Percentiles rank a stretch among this genome's conserved stretches.
Conservation (phyloP, 1,284 basidiomycete genomes). For the Leccinum fuscescens region DNA sequence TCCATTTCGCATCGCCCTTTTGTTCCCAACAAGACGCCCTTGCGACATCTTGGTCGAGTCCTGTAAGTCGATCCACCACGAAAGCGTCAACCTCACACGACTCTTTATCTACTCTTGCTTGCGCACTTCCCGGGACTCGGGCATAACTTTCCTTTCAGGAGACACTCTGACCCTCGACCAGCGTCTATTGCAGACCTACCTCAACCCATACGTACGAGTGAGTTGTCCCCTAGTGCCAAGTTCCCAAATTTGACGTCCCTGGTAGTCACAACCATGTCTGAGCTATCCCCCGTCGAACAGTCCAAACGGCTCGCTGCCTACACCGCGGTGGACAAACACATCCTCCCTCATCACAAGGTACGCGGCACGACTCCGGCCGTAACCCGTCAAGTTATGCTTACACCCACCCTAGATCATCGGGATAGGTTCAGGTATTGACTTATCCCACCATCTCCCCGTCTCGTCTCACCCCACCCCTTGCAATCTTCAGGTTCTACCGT, state of each 20-base stretch:
- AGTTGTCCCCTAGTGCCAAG: not conserved
- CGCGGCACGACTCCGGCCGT: slow-evolving; percentile 2
- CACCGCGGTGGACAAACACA: slow-evolving; percentile 91
- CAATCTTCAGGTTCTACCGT: slow-evolving; percentile 82
- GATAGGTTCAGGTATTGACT: slow-evolving; percentile 73
- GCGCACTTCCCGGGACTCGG: not conserved
- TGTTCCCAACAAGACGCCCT: slow-evolving; percentile 26
- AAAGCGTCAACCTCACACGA: not conserved
- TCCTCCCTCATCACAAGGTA: slow-evolving; percentile 82
- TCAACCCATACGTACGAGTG: slow-evolving; percentile 11
- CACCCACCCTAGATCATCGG: slow-evolving; percentile 70
- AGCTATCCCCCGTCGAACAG: slow-evolving; percentile 55
- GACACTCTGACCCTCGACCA: slow-evolving; percentile 3
- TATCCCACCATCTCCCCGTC: not conserved
- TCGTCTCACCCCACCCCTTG: not conserved
- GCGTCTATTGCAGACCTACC: slow-evolving; percentile 6
- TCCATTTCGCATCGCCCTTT: slow-evolving; percentile 27
- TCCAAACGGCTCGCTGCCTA: slow-evolving; percentile 92
- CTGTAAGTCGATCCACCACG: slow-evolving; percentile 26
- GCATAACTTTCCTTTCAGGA: slow-evolving; percentile 12
- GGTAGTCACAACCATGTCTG: slow-evolving; percentile 12
- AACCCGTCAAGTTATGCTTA: slow-evolving; percentile 3
- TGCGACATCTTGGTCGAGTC: slow-evolving; percentile 21
- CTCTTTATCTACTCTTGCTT: not conserved
- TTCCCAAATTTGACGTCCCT: not conserved